These are phyloP conservation scores for Lactarius indigo DNA, from an alignment of 768 basidiomycete genomes.

Conservation along the genomic window DNA sequence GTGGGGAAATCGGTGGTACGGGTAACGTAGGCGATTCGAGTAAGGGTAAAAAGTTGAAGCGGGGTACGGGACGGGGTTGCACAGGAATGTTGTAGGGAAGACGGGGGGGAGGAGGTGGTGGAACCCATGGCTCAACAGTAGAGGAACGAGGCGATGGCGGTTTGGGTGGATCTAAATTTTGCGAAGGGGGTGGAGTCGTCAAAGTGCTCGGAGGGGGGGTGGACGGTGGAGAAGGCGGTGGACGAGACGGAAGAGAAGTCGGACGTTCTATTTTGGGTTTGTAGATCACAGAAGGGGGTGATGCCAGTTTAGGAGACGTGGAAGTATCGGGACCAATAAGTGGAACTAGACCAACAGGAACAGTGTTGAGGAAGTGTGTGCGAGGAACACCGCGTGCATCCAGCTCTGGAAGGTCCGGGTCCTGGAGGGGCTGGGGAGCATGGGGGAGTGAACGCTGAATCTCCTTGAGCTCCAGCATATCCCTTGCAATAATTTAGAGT, in stretches of 20 bases:
- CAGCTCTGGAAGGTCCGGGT: constrained; percentile 21
- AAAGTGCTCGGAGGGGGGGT: constrained; percentile 12
- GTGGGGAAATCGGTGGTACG: background rate
- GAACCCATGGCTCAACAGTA: constrained; percentile 9
- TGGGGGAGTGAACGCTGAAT: constrained; percentile 27
- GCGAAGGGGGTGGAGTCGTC: background rate
- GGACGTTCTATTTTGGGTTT: constrained; percentile 7
- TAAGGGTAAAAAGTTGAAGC: constrained; percentile 24
- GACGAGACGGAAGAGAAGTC: constrained; percentile 5
- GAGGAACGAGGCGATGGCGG: background rate
- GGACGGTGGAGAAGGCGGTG: constrained; percentile 18
- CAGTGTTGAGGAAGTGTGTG: constrained; percentile 19
- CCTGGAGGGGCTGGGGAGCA: constrained; percentile 16
- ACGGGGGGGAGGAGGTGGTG: constrained; percentile 20
- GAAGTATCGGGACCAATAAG: constrained; percentile 7
- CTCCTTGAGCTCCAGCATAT: constrained; percentile 27
- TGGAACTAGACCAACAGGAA: constrained; percentile 26
- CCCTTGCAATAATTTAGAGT: constrained; percentile 18
- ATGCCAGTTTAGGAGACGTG: background rate
- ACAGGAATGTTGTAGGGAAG: constrained; percentile 22
- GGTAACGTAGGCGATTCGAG: constrained; percentile 14
- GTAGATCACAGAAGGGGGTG: background rate
- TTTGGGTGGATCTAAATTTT: background rate
- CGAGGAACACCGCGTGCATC: constrained; percentile 19
- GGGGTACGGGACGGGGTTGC: constrained; percentile 16